Evolutionary conservation across 768 basidiomycete species (phyloP).

Genomic region (Coprinellus micaceus): DNA sequence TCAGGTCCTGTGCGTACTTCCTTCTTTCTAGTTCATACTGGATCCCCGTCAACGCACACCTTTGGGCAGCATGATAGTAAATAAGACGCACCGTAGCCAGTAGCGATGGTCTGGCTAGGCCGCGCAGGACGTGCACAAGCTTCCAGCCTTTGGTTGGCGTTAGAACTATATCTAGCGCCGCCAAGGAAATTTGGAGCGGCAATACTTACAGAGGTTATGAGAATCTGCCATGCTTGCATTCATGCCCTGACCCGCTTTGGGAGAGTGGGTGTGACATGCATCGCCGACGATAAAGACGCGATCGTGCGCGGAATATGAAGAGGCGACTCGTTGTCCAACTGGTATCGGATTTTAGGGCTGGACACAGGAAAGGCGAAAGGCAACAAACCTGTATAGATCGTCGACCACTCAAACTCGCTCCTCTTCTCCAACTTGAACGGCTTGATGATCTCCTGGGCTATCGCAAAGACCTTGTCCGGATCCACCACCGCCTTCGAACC

Average conservation of each 20-base stretch:
- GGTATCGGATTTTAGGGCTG: too few relatives aligned
- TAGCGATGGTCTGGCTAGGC: slow-evolving; percentile 46
- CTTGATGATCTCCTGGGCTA: slow-evolving; percentile 50
- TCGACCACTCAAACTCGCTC: slow-evolving; percentile 65
- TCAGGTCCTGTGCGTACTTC: slow-evolving; percentile 68
- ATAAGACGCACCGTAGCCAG: slow-evolving; percentile 45
- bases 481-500: slow-evolving; percentile 28
- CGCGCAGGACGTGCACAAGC: slow-evolving; percentile 50
- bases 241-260: slow-evolving; percentile 76
- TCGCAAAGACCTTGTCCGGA: slow-evolving; percentile 50
- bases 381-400: slow-evolving; percentile 60
- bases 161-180: not conserved
- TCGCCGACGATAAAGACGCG: slow-evolving; percentile 77
- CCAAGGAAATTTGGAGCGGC: not conserved
- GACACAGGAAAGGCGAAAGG: too few relatives aligned
- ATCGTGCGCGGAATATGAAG: slow-evolving; percentile 54
- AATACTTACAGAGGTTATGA: slow-evolving; percentile 55
- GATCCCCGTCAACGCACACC: not conserved
- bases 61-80: too few relatives aligned
- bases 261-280: slow-evolving; percentile 68
- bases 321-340: slow-evolving; percentile 77
- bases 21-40: slow-evolving; percentile 70
- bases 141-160: slow-evolving; percentile 49
- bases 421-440: slow-evolving; percentile 53
- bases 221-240: slow-evolving; percentile 76